These are phyloP conservation scores for Globisporangium nodosum DNA, from an alignment of 352 stramenopile species.

Conservation along the genomic window DNA sequence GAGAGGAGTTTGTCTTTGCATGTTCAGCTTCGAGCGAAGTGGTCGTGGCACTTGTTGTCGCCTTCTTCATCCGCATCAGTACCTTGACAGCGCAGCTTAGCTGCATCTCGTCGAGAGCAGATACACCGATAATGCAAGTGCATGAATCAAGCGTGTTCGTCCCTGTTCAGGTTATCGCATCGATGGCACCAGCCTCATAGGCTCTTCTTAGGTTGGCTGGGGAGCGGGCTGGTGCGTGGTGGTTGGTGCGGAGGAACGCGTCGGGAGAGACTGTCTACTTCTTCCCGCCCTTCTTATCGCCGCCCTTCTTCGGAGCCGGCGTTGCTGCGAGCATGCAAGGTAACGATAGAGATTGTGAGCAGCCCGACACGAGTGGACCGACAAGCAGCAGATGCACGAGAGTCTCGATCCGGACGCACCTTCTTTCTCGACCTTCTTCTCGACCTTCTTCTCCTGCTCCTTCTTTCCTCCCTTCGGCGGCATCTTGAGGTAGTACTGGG, in stretches of 20 bases:
- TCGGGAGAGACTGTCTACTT: constrained; percentile 13
- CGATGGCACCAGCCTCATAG: background rate
- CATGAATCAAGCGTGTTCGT: background rate
- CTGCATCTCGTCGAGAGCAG: too few species aligned
- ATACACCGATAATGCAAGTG: background rate
- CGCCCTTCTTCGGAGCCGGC: constrained; percentile 24
- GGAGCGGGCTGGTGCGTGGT: background rate
- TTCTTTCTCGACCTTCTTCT: constrained; percentile 24
- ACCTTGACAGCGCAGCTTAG: background rate
- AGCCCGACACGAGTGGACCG: background rate
- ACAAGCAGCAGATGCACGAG: background rate
- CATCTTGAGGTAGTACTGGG: constrained; percentile 3
- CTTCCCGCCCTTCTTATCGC: constrained; percentile 38
- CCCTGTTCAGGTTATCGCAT: background rate
- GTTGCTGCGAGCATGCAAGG: background rate
- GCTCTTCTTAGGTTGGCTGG: background rate
- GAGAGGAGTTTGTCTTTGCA: background rate
- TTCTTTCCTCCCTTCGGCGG: constrained; percentile 16
- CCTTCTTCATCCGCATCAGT: background rate
- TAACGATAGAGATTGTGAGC: background rate
- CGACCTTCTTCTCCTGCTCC: constrained; percentile 19
- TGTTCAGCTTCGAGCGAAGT: too few species aligned
- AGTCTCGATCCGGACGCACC: background rate
- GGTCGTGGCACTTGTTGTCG: background rate
- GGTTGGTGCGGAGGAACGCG: too few species aligned